phyloP scores from a whole-genome alignment of 768 basidiomycete genomes.

The Amanita muscaria region DNA sequence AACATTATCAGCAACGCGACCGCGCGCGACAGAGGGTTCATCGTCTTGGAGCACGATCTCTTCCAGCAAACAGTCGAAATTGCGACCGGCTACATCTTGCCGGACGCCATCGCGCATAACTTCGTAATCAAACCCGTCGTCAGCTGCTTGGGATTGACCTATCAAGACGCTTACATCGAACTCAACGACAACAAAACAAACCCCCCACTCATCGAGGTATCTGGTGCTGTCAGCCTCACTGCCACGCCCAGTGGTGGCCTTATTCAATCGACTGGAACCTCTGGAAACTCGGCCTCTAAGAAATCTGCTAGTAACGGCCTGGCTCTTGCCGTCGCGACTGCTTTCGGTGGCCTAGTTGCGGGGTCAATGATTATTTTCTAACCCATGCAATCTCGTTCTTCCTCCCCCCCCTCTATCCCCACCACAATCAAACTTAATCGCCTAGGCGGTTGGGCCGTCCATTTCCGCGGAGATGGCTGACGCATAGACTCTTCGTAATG shows the following conservation, averaged over 20 bases:
- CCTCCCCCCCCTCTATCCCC: too few relatives aligned
- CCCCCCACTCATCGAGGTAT: conserved; percentile 31
- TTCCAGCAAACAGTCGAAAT: conserved; percentile 81
- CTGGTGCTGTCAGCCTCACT: conserved; percentile 17
- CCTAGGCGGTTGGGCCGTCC: too few relatives aligned
- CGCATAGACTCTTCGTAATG: too few relatives aligned
- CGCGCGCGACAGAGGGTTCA: conserved; percentile 64
- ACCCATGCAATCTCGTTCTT: too few relatives aligned
- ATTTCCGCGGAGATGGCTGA: too few relatives aligned
- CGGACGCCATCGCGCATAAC: conserved; percentile 61
- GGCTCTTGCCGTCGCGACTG: neutral
- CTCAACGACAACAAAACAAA: conserved; percentile 65
- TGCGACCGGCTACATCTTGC: conserved; percentile 80
- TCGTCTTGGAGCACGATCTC: conserved; percentile 81
- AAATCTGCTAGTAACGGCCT: neutral
- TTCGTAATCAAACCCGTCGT: conserved; percentile 70
- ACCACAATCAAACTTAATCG: too few relatives aligned
- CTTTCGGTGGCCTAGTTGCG: neutral
- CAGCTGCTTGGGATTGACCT: conserved; percentile 48
- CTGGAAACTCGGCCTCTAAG: neutral
- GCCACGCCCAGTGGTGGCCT: conserved; percentile 26
- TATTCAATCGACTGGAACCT: conserved; percentile 19
- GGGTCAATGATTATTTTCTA: neutral
- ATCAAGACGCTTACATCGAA: conserved; percentile 71
- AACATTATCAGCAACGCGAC: conserved; percentile 58